Base-by-base conservation (phyloP, 257 asterid genomes). In the Solanum appendiculatum region DNA sequence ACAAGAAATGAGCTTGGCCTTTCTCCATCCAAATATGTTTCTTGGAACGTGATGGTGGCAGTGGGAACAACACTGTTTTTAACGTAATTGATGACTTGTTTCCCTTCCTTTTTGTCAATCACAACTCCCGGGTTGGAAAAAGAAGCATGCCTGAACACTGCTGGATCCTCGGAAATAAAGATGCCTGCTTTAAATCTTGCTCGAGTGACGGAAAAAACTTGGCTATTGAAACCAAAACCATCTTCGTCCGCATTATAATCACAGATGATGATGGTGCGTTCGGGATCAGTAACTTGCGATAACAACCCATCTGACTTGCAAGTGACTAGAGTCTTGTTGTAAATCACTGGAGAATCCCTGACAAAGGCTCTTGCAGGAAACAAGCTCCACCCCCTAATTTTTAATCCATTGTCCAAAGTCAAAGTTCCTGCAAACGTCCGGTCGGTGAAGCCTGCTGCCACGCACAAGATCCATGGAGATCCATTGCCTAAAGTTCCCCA, bases 371-470 rank as follows among this genome's bases (percentile, higher is more conserved):
- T 84, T 48, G 80, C 86, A 12, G 86, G 81, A 72, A 84, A 84
- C 56, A 84, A 63, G 27, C 42, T 64, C 86, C 86, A 84, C 1
- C 86, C 86, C 64, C 86, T 84, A 34, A 84, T n/a, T 63, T 15
- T 4, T 25, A 60, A 20, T 11, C 81, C 81, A n/a, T 40, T 84
- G 6, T 66, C 86, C 60, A 84, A 63, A 6, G 78, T 84, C 63
- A 84, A 37, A 9, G 86, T 84, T 64, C 86, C 86, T 44, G 86
- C 86, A 51, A 84, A 84, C n/a, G 74, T n/a, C 25, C 86, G 75
- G 46, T 82, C 89, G 8, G 68, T 54, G 9, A 7, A 44, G 3
- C 84, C 60, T 69, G 86, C 31, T 3, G 80, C 81, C 2, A 87
- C 86, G 0, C 83, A 39, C 86, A 80, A 81, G 29, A 48, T 48